Base-by-base conservation (phyloP, 192 early-diverging fungal genomes). In the Backusella morwellensis region DNA sequence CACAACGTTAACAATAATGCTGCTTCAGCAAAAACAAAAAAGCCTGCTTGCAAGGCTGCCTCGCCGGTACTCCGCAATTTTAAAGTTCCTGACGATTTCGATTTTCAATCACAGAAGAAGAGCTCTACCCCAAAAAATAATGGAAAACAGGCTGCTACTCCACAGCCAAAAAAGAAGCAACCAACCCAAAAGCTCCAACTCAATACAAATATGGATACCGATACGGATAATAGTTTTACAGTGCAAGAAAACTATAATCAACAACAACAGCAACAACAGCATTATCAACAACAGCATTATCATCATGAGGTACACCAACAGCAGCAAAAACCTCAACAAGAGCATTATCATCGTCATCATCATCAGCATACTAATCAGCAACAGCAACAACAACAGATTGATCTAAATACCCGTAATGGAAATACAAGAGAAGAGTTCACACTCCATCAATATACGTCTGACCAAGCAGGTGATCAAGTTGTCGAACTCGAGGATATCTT, bases 1-100 rank as follows among this genome's bases (percentile, higher is more conserved):
- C 93, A 95, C 67, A 86, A 91, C 75, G 81, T 88, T 26, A 72
- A 72, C 42, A 70, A 32, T 32, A 32, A 40, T n/a, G 4, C 35
- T 11, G n/a, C 68, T 40, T 19, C 15, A 32, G 32, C 21, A 44
- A 50, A 50, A 70, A 40, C 68, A 63, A 63, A 63, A 63, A 63
- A 63, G 56, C 47, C 19, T 50, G 56, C 56, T 29, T 63, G 11
- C 56, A 63, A 63, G 56, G 56, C 56, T 63, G 21, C 56, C 23
- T 63, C 56, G 26, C 56, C 56, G 42, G 19, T 35, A 35, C 17
- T 40, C 23, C 21, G 36, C 23, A 50, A 72, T 34, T 72, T 72
- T 50, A 72, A 72, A 72, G 70, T 72, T 23, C 70, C 70, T 41
- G 70, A 72, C 21, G 26, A 72, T 44, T 50, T 72, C 17, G 70